Base-by-base conservation (phyloP, 108 stramenopile genomes). In the Discostella stelligeroides region DNA sequence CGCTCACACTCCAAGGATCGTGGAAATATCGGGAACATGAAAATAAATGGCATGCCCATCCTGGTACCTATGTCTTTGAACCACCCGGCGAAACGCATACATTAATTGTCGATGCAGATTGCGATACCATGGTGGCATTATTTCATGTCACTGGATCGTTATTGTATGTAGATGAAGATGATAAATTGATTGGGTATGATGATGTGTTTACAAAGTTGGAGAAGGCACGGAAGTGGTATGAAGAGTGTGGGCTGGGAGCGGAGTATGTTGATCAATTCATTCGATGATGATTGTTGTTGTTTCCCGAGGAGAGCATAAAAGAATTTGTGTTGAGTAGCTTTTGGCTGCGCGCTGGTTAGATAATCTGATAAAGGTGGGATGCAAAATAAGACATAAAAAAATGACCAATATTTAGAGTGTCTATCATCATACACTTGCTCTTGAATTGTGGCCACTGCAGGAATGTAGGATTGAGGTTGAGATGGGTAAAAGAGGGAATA, bases 1-100 rank as follows among this genome's bases (percentile, higher is more conserved):
- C 84, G 0, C 73, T 83, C n/a, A 86, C 86, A 0, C 55, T 88
- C 30, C 87, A 84, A 70, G 90, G 90, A 3, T 69, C 73, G 15
- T 91, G 90, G 90, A 75, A 73, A 21, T 91, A 91, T 65, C 38
- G 70, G 50, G 90, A 91, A 56, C 87, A 91, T n/a, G n/a, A n/a
- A n/a, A n/a, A n/a, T 75, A 84, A 84, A 53, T 91, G 90, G 90
- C 71, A 80, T 37, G 90, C 90, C 21, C 2, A 69, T 40, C 70
- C 83, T 20, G 90, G 90, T 6, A 79, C 81, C 6, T 91, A 91
- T 50, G 85, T 91, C 13, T 91, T 87, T 63, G 90, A 91, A 63
- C 90, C 90, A 11, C 90, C 90, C 7, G 90, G 90, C 24, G 90
- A 91, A 70, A 86, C 86, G 13, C 90, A 91, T 60, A 91, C 87